These are phyloP conservation scores for Rhizoclosmatium sp. DNA, from an alignment of 192 early-diverging fungal genomes.

Conservation along the genomic window DNA sequence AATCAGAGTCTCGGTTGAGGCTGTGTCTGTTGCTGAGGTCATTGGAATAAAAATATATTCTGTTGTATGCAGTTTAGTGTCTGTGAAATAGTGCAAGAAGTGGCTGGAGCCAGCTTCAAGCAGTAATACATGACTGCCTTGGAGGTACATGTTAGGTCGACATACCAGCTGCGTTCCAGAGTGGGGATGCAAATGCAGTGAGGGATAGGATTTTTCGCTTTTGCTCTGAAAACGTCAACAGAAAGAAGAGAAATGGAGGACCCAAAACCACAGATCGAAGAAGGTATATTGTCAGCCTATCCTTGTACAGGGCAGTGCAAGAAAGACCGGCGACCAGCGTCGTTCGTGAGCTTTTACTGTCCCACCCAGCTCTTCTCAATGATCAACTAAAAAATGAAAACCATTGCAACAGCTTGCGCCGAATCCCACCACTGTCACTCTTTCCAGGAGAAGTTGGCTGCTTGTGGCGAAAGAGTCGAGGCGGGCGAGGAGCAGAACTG, in stretches of 20 bases:
- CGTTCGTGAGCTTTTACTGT: neutral
- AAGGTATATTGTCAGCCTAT: constrained; percentile 29
- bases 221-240: neutral
- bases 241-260: constrained; percentile 39
- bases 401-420: constrained; percentile 42
- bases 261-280: constrained; percentile 46
- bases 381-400: neutral
- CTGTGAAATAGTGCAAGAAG: too few relatives aligned
- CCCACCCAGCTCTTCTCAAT: neutral
- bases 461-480: constrained; percentile 47
- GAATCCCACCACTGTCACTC: constrained; percentile 54
- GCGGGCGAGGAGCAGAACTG: constrained; percentile 50
- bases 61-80: too few relatives aligned
- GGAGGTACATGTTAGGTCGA: too few relatives aligned
- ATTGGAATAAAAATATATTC: too few relatives aligned
- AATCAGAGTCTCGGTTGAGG: neutral
- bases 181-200: neutral
- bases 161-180: too few relatives aligned
- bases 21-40: neutral
- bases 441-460: constrained; percentile 52
- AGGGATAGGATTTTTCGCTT: constrained; percentile 11
- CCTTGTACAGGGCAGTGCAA: too few relatives aligned
- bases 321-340: neutral
- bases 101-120: too few relatives aligned
- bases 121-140: too few relatives aligned